These are phyloP conservation scores for Globisporangium parvum DNA, from an alignment of 352 stramenopile species.

Conservation along the genomic window DNA sequence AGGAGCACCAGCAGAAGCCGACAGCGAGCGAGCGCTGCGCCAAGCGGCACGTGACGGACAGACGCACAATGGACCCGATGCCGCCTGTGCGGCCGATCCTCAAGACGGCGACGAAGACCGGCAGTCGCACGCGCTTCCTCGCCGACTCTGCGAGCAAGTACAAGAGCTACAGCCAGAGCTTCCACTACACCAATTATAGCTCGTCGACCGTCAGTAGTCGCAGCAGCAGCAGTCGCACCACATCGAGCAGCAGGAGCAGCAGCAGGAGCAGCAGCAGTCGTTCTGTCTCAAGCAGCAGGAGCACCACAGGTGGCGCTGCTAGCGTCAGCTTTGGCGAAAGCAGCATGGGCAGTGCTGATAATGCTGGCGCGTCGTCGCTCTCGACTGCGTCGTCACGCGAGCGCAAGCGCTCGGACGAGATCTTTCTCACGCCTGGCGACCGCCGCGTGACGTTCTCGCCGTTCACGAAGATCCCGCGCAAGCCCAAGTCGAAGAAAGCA, in stretches of 20 bases:
- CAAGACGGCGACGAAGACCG: constrained; percentile 28
- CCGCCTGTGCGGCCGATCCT: constrained; percentile 49
- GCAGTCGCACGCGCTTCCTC: constrained; percentile 17
- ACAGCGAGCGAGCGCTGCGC: no score
- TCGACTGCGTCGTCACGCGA: constrained; percentile 12
- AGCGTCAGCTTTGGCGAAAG: constrained; percentile 7
- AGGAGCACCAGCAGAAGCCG: no score
- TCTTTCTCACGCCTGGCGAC: constrained; percentile 21
- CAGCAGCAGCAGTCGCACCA: background rate
- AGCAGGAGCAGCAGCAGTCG: constrained; percentile 1
- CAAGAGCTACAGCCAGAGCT: constrained; percentile 17
- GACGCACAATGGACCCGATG: background rate
- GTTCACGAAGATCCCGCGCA: constrained; percentile 40
- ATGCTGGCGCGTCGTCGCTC: constrained; percentile 1
- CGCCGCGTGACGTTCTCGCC: constrained; percentile 73
- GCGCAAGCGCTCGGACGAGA: constrained; percentile 19
- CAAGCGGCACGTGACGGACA: no score
- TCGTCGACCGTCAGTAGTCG: constrained; percentile 4
- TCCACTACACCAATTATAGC: constrained; percentile 15
- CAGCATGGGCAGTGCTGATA: constrained; percentile 3
- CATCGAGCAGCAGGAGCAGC: background rate
- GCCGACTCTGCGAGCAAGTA: constrained; percentile 18
- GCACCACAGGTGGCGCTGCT: background rate
- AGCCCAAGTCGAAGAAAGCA: constrained; percentile 10
- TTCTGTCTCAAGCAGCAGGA: background rate